Percentiles rank a stretch among this genome's conserved stretches.
Evolutionary conservation across 2,329 filamentous ascomycete species (phyloP).

Genomic region (Talaromyces sp.): DNA sequence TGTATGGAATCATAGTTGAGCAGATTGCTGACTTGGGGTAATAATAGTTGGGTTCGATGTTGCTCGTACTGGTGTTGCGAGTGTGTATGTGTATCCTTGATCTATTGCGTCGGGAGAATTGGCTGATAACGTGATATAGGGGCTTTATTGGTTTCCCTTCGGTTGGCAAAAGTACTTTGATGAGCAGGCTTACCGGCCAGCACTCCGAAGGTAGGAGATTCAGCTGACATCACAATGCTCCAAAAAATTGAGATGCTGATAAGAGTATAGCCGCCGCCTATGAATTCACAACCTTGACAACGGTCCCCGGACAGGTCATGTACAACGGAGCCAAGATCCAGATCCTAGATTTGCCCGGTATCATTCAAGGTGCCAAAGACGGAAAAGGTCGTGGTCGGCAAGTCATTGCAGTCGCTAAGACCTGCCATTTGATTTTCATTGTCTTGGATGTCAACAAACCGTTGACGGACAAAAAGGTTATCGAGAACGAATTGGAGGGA

Average conservation of each 20-base stretch:
- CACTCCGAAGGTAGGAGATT: constrained; percentile 69
- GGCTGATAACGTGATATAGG: constrained; percentile 22
- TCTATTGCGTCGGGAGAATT: not conserved
- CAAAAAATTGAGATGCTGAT: not conserved
- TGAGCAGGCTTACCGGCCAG: constrained; percentile 90
- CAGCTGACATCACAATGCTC: not conserved
- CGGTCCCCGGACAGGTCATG: constrained; percentile 89
- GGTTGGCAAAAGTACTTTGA: constrained; percentile 96
- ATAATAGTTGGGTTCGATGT: constrained; percentile 81
- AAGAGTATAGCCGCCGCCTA: constrained; percentile 70
- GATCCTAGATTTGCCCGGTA: constrained; percentile 97
- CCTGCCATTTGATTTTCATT: constrained; percentile 97
- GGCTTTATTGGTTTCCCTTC: constrained; percentile 98
- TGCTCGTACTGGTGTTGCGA: constrained; percentile 93
- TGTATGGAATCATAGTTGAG: constrained; percentile 18
- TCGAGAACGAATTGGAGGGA: constrained; percentile 90
- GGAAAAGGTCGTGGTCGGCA: constrained; percentile 95
- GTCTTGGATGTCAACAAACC: constrained; percentile 98
- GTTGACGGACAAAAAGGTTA: constrained; percentile 91
- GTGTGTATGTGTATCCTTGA: constrained; percentile 55
- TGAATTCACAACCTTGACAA: constrained; percentile 97
- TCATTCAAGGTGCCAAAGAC: constrained; percentile 97
- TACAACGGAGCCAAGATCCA: constrained; percentile 98
- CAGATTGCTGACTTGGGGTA: constrained; percentile 17
- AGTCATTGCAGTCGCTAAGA: constrained; percentile 98